phyloP scores from a whole-genome alignment of 164 flowering plant genomes.

The Piper betle region DNA sequence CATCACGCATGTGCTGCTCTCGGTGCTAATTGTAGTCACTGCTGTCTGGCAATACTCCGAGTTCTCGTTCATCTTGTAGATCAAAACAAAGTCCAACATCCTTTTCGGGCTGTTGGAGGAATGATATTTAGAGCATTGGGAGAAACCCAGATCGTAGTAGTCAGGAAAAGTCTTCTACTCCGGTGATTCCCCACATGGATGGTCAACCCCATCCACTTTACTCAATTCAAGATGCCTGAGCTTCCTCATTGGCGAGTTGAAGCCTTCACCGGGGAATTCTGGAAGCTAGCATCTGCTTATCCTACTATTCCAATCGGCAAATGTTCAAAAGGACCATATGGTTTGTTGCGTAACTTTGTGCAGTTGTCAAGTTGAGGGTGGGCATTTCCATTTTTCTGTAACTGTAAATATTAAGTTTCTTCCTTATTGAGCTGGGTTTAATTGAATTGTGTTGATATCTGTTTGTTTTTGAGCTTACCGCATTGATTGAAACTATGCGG shows the following conservation, averaged over 20 bases:
- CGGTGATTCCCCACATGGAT: not conserved
- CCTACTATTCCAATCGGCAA: not conserved
- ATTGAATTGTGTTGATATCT: too few species aligned
- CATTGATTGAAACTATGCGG: too few species aligned
- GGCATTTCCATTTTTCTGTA: too few species aligned
- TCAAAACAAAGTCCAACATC: slow-evolving; percentile 48
- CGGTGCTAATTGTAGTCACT: slow-evolving; percentile 48
- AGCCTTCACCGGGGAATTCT: not conserved
- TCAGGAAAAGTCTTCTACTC: not conserved
- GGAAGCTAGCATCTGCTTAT: not conserved
- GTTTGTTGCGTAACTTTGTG: not conserved
- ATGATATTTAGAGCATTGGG: slow-evolving; percentile 22
- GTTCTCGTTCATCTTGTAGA: slow-evolving; percentile 37
- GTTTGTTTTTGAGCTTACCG: too few species aligned
- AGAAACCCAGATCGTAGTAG: not conserved
- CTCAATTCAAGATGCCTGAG: not conserved
- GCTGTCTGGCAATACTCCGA: slow-evolving; percentile 66
- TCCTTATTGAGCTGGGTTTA: too few species aligned
- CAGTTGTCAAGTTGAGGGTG: too few species aligned
- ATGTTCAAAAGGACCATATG: not conserved
- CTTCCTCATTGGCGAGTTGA: not conserved
- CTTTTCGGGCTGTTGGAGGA: slow-evolving; percentile 36
- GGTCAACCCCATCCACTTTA: not conserved
- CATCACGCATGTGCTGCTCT: slow-evolving; percentile 59
- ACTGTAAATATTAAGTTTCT: too few species aligned